Evolutionary conservation across 129 eudicot genomes (phyloP).

Genomic region (Mikania micrantha): DNA sequence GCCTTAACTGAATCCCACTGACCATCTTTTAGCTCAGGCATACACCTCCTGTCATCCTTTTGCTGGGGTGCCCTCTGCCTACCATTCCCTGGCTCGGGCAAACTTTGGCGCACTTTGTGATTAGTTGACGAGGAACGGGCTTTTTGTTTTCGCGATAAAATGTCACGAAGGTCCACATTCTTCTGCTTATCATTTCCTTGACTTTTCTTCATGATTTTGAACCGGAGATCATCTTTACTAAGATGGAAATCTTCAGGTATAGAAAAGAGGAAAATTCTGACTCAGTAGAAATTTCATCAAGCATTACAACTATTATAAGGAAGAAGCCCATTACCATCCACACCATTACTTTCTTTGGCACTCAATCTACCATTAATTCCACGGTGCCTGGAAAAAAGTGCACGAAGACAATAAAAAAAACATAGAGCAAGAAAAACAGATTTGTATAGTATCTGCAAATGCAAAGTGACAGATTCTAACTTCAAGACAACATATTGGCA

Average conservation of each 20-base stretch:
- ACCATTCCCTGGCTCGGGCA: conserved; percentile 18
- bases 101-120: conserved; percentile 14
- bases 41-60: too few species aligned
- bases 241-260: conserved; percentile 45
- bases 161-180: conserved; percentile 60
- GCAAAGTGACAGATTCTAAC: neutral
- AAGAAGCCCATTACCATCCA: conserved; percentile 51
- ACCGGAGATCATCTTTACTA: conserved; percentile 68
- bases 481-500: neutral
- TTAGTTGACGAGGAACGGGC: conserved; percentile 44
- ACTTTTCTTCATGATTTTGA: conserved; percentile 58
- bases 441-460: neutral
- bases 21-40: neutral
- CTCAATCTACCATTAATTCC: conserved; percentile 39
- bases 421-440: conserved; percentile 17
- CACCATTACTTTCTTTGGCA: conserved; percentile 20
- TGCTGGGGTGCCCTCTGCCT: conserved; percentile 27
- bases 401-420: conserved; percentile 4
- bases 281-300: neutral
- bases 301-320: conserved; percentile 8
- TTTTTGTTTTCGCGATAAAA: conserved; percentile 63
- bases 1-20: neutral
- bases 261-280: conserved; percentile 20
- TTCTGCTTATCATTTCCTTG: conserved; percentile 38
- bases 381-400: conserved; percentile 41